Evolutionary conservation across 495 filamentous ascomycete genomes (phyloP).

Genomic region (Aspergillus campestris): DNA sequence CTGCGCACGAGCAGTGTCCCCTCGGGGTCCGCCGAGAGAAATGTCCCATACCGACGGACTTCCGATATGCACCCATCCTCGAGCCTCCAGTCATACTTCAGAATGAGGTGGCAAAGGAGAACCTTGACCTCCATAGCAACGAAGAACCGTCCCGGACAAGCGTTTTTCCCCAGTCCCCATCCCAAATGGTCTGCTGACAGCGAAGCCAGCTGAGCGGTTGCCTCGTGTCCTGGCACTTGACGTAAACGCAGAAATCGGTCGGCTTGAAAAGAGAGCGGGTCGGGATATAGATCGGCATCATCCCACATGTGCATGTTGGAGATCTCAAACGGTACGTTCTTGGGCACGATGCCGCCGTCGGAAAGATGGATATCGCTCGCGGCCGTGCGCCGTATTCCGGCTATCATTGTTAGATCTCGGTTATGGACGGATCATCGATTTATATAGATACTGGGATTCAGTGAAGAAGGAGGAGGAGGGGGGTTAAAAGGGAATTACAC

Average conservation of each 20-base stretch:
- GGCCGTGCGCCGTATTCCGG: constrained; percentile 28
- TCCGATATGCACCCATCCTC: too few relatives aligned
- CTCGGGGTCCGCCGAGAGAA: too few relatives aligned
- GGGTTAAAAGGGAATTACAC: background rate
- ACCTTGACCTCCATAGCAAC: constrained; percentile 43
- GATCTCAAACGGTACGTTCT: constrained; percentile 10
- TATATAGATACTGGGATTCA: too few relatives aligned
- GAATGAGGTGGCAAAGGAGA: constrained; percentile 29
- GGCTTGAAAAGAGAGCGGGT: constrained; percentile 12
- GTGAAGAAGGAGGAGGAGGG: background rate
- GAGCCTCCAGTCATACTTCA: constrained; percentile 31
- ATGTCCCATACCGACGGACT: too few relatives aligned
- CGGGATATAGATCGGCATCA: constrained; percentile 15
- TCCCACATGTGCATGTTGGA: constrained; percentile 13
- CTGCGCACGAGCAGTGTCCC: too few relatives aligned
- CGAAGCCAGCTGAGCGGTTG: background rate
- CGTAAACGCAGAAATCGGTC: constrained; percentile 18
- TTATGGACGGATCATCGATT: too few relatives aligned
- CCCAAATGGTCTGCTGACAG: constrained; percentile 3
- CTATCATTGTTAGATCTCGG: constrained; percentile 4
- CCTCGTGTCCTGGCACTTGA: constrained; percentile 4
- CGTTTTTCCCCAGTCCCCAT: constrained; percentile 21
- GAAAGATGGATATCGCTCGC: constrained; percentile 8
- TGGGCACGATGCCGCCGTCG: constrained; percentile 5
- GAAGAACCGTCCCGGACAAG: constrained; percentile 50